phyloP scores from a whole-genome alignment of 345 rosid species.

The Iberis pinnata region DNA sequence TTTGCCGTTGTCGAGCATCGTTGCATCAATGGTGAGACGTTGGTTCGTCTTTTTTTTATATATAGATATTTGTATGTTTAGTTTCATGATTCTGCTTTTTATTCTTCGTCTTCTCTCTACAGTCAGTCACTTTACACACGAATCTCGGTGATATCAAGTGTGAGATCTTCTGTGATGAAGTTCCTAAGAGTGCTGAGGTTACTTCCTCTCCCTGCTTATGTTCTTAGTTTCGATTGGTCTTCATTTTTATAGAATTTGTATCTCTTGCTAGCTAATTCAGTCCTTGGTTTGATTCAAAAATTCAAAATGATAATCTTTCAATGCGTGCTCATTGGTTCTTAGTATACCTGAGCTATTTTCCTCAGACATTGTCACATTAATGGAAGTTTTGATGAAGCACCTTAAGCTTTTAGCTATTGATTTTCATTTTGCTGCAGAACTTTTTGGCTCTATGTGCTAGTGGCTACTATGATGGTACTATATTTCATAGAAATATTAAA shows the following conservation, averaged over 20 bases:
- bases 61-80: too few species aligned
- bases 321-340: too few species aligned
- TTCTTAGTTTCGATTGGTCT: background rate
- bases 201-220: background rate
- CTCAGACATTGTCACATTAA: too few species aligned
- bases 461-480: constrained; percentile 82
- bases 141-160: constrained; percentile 97
- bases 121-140: constrained; percentile 97
- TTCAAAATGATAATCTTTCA: too few species aligned
- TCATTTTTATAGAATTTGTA: too few species aligned
- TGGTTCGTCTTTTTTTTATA: background rate
- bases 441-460: constrained; percentile 93
- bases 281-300: too few species aligned
- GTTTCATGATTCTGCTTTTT: background rate
- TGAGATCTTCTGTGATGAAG: constrained; percentile 94
- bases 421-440: constrained; percentile 47
- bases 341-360: background rate
- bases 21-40: background rate
- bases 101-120: constrained; percentile 13
- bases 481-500: constrained; percentile 86
- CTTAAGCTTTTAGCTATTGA: background rate
- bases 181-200: constrained; percentile 87
- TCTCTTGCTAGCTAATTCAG: too few species aligned
- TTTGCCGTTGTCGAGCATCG: background rate
- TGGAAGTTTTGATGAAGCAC: too few species aligned